Base-by-base conservation (phyloP, 2,329 filamentous ascomycete species). In the Exophiala spinifera region DNA sequence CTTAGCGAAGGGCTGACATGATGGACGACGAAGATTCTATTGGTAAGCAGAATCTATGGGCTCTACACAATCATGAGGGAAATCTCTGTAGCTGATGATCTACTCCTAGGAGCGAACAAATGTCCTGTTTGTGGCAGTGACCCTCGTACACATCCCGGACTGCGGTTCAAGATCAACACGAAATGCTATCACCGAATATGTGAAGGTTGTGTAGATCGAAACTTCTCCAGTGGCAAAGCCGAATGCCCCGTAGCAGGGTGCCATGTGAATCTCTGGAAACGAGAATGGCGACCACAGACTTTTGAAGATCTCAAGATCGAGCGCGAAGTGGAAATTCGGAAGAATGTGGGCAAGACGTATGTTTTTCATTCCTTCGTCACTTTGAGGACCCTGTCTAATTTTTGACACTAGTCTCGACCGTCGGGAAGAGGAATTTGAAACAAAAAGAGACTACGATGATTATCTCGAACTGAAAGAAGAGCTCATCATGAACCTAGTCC, bases 131-230 rank as follows among this genome's bases (percentile, higher is more conserved):
- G 94, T 87, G 96, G 96, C 75, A 95, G 91, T 56, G 89, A 89
- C 56, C 89, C 91, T 61, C 97, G 97, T 77, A 87, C 97, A 66
- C 96, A 96, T 77, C 86, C 85, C 57, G 87, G 91, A 75, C 91
- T 99, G 82, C 82, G 87, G 61, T 97, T 99, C 75, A 87, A 94
- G 64, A 91, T 99, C 76, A 96, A 97, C 71, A 90, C 92, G 7
- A 91, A 95, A 78, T 99, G 94, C 81, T 99, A 99, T 78, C 94
- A 99, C 79, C 90, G 90, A 64, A 97, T 99, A 89, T 99, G 94
- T 78, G 87, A 90, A 70, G 91, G 89, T 53, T 99, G 94, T 76
- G 91, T 97, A 39, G 88, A 92, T 72, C 88, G 92, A 52, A 89
- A 97, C 65, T 99, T 97, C 79, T 88, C 87, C 33, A 86, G 89